Conservation (phyloP, 306 rosid species). For the Lablab purpureus region DNA sequence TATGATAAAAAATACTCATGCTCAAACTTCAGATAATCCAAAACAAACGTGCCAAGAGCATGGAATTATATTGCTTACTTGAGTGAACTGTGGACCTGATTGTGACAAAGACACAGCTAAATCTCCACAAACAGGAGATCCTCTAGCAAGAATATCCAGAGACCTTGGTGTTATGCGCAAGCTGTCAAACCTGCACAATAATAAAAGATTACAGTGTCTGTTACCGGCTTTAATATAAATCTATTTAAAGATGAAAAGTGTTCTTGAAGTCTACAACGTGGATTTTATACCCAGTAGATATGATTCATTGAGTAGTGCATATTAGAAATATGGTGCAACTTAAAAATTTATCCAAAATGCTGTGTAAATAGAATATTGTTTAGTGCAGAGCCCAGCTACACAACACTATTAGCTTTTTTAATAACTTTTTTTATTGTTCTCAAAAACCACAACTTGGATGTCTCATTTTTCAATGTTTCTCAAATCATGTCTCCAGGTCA, state of each 20-base stretch:
- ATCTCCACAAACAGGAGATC: slow-evolving; percentile 97
- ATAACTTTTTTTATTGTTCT: not conserved
- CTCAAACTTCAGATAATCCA: slow-evolving; percentile 48
- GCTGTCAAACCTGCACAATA: slow-evolving; percentile 88
- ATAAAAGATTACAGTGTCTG: slow-evolving; percentile 43
- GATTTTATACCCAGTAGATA: slow-evolving; percentile 1
- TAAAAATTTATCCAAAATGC: not conserved
- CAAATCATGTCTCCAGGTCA: not conserved
- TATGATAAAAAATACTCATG: slow-evolving; percentile 49
- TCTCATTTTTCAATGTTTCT: not conserved
- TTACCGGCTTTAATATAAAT: slow-evolving; percentile 36
- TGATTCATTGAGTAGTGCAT: not conserved
- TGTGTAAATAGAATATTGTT: not conserved
- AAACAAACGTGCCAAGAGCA: slow-evolving; percentile 34
- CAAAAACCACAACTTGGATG: not conserved
- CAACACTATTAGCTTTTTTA: not conserved
- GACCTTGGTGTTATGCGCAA: slow-evolving; percentile 96
- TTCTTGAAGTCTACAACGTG: slow-evolving; percentile 21
- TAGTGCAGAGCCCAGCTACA: not conserved
- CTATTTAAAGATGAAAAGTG: slow-evolving; percentile 11
- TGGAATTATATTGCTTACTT: slow-evolving; percentile 60
- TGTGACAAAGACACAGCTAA: slow-evolving; percentile 96
- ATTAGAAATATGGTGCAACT: not conserved
- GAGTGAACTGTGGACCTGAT: slow-evolving; percentile 96
- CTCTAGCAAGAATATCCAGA: slow-evolving; percentile 91